Base-by-base conservation (phyloP, 768 basidiomycete genomes). In the Lactarius hengduanensis region DNA sequence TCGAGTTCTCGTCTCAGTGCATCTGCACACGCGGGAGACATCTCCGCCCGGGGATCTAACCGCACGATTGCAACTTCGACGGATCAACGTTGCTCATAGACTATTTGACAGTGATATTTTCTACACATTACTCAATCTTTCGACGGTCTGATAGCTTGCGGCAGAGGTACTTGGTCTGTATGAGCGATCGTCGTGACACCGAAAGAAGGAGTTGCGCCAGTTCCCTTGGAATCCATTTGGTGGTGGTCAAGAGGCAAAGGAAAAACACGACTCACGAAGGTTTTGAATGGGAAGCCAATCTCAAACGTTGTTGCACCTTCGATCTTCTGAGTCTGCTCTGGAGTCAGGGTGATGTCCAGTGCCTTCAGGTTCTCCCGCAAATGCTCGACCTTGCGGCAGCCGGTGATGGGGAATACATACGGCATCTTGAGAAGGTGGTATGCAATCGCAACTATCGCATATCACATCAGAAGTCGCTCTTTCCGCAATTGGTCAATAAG, bases 361-460 rank as follows among this genome's bases (percentile, higher is more conserved):
- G 84, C 83, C 69, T 84, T 79, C 22, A 85, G 63, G 70, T 85
- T 87, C 54, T 78, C 78, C 53, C 75, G 57, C 26, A 86, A 72
- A 41, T 86, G 82, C 71, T 83, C 82, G 53, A 83, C 73, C 70
- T 84, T 86, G 59, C 83, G 77, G 0, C 82, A 80, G 4, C 83
- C 83, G 32, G 84, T 73, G 64, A 84, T 77, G 0, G 83, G 83
- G 74, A 85, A 84, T 22, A 50, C 47, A 47, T 78, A 83, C 0
- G 81, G 79, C 6, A 80, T 77, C 72, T 85, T 86, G 32, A 84
- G 81, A 74, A 86, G 75, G 13, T 86, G 74, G 65, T 47, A 85
- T 16, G 83, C 82, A 65, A 86, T 81, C 9, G 83, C 83, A 4
- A 84, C 82, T 81, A 28, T 22, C n/a, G n/a, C 47, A 10, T n/a